Conservation (phyloP, 352 stramenopile genomes). For the Phytophthora sp. region DNA sequence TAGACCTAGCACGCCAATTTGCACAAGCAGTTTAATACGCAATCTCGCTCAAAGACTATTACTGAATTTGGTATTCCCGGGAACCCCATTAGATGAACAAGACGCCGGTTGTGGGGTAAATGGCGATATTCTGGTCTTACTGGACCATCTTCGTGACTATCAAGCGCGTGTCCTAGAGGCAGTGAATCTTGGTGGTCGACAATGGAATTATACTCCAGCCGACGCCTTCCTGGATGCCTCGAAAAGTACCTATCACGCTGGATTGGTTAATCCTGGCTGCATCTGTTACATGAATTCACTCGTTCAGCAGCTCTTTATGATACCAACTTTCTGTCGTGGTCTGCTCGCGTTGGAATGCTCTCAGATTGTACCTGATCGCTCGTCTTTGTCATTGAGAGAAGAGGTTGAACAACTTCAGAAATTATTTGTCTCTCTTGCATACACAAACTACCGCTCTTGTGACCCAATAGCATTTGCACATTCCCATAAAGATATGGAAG, state of each 20-base stretch:
- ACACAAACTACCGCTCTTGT: constrained; percentile 49
- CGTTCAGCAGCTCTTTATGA: constrained; percentile 96
- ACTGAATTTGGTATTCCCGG: constrained; percentile 28
- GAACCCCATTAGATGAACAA: not conserved
- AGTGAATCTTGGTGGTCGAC: constrained; percentile 45
- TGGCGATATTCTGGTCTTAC: constrained; percentile 18
- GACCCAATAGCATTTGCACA: constrained; percentile 74
- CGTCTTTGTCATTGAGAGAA: constrained; percentile 41
- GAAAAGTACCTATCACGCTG: constrained; percentile 54
- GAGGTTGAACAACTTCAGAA: constrained; percentile 73
- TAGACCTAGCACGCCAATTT: constrained; percentile 10
- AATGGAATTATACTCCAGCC: constrained; percentile 63
- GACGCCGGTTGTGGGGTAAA: not conserved
- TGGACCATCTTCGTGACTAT: constrained; percentile 29
- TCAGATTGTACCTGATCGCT: not conserved
- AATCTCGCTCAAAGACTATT: constrained; percentile 26
- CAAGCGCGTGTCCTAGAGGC: constrained; percentile 35
- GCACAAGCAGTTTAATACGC: constrained; percentile 19
- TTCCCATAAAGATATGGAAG: constrained; percentile 75
- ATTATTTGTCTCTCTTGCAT: constrained; percentile 66
- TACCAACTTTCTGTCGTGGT: constrained; percentile 60
- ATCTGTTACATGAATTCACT: constrained; percentile 99
- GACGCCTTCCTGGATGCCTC: constrained; percentile 48
- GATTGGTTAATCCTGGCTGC: constrained; percentile 97
- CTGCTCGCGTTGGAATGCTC: constrained; percentile 50